A percentile compares a stretch with the other conserved stretches of the same genome.
Conservation (phyloP, 1,139 yeast species). For the Diutina sp. region DNA sequence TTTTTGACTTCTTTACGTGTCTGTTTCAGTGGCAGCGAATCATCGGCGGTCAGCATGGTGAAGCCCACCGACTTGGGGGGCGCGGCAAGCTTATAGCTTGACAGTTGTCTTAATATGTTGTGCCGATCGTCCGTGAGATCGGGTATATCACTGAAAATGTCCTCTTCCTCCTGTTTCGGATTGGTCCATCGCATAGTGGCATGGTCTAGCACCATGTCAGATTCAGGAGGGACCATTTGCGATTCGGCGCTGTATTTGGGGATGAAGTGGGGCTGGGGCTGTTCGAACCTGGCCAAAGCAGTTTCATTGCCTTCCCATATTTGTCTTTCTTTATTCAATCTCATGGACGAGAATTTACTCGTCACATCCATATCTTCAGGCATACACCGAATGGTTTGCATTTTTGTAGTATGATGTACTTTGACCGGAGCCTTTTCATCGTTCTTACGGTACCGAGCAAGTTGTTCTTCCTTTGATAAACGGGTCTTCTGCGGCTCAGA, state of each 20-base stretch:
- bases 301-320: slow-evolving; percentile 1
- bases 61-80: not conserved
- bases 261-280: not conserved
- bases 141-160: not conserved
- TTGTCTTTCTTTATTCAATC: not conserved
- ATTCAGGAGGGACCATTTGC: not conserved
- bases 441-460: not conserved
- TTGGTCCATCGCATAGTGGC: not conserved
- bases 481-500: not conserved
- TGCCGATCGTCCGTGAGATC: not conserved
- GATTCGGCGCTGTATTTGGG: not conserved
- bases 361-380: not conserved
- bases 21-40: not conserved
- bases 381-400: not conserved
- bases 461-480: not conserved
- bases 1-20: not conserved
- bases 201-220: not conserved
- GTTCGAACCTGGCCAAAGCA: not conserved
- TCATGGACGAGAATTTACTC: not conserved
- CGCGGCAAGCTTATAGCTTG: not conserved
- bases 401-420: not conserved
- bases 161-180: not conserved
- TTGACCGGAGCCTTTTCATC: not conserved
- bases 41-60: not conserved
- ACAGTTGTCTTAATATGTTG: not conserved